Evolutionary conservation across 352 stramenopile genomes (phyloP).

Genomic region (Plasmopara halstedii): DNA sequence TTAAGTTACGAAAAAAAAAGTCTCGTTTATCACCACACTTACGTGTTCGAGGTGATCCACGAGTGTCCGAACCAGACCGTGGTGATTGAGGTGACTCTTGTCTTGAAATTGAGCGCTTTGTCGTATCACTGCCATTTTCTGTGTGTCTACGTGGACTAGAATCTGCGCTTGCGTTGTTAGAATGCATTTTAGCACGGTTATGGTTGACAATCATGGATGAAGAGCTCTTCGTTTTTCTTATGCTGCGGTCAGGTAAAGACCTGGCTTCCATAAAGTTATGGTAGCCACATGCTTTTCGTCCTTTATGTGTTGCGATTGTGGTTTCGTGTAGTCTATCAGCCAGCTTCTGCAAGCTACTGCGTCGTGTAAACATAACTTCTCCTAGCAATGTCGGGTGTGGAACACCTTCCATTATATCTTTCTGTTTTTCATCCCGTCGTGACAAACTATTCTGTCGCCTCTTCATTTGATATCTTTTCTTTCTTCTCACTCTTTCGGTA

Average conservation of each 20-base stretch:
- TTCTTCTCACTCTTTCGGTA: constrained; percentile 10
- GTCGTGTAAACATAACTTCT: constrained; percentile 26
- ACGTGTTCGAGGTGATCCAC: constrained; percentile 13
- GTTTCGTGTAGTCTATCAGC: constrained; percentile 39
- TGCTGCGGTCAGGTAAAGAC: constrained; percentile 5
- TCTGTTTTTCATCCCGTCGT: constrained; percentile 5
- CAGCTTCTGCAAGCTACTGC: constrained; percentile 54
- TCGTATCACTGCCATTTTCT: constrained; percentile 11
- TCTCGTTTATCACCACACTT: constrained; percentile 80
- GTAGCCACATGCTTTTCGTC: not conserved
- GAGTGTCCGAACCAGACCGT: constrained; percentile 14
- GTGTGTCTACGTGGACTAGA: constrained; percentile 11
- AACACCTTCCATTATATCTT: constrained; percentile 9
- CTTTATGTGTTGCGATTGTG: constrained; percentile 8
- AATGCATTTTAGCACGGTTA: constrained; percentile 6
- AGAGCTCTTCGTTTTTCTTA: constrained; percentile 14
- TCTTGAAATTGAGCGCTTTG: constrained; percentile 8
- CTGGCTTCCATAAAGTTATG: not conserved
- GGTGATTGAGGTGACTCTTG: constrained; percentile 20
- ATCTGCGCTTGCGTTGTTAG: constrained; percentile 16
- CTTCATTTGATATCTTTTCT: constrained; percentile 22
- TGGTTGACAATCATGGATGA: constrained; percentile 8
- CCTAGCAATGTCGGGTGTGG: constrained; percentile 31
- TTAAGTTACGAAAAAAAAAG: constrained; percentile 76
- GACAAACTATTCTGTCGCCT: constrained; percentile 17